Percentiles rank a stretch among this genome's conserved stretches.
Evolutionary conservation across 1,284 basidiomycete species (phyloP).

Genomic region (Melampsora allii-populina): DNA sequence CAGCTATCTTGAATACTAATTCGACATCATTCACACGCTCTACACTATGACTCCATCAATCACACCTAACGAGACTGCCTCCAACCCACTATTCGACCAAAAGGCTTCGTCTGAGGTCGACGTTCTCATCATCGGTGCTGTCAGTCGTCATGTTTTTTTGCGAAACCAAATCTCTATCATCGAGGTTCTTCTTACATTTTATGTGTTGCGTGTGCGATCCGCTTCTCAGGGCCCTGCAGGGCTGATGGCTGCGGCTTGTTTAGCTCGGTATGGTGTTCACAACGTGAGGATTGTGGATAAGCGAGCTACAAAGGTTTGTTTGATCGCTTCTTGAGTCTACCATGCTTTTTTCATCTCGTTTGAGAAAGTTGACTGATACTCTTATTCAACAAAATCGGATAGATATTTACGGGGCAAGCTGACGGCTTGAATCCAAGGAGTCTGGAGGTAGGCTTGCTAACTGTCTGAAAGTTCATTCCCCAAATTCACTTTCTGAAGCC

Average conservation of each 20-base stretch:
- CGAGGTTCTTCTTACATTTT: neutral
- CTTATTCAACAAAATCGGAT: neutral
- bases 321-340: neutral
- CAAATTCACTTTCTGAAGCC: neutral
- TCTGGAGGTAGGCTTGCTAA: constrained; percentile 20
- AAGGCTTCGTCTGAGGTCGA: constrained; percentile 14
- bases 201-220: neutral
- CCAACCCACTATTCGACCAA: too few species aligned
- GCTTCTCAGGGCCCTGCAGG: constrained; percentile 40
- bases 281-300: constrained; percentile 43
- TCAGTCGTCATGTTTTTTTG: neutral
- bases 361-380: neutral
- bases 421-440: constrained; percentile 42
- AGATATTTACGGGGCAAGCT: constrained; percentile 44
- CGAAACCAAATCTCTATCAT: neutral
- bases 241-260: constrained; percentile 39
- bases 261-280: constrained; percentile 40
- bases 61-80: too few species aligned
- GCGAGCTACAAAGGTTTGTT: constrained; percentile 30
- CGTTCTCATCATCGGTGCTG: constrained; percentile 43
- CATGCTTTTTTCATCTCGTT: neutral
- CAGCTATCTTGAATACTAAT: too few species aligned
- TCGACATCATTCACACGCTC: too few species aligned
- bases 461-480: neutral
- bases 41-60: too few species aligned